Conservation (phyloP, 2,329 filamentous ascomycete genomes). For the Colletotrichum sp. region DNA sequence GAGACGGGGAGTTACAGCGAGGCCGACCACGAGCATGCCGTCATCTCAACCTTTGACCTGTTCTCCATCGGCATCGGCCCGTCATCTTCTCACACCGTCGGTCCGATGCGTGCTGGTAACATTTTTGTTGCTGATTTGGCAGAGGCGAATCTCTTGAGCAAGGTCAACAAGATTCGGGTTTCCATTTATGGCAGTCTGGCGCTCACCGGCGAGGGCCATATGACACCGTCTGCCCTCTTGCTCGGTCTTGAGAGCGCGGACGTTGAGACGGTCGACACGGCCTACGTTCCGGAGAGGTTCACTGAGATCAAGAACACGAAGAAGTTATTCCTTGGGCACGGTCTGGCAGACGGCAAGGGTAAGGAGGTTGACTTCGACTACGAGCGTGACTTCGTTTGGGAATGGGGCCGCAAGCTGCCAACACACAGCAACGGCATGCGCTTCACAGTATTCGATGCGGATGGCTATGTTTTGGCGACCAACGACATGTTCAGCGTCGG, state of each 20-base stretch:
- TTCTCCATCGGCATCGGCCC: slow-evolving; percentile 58
- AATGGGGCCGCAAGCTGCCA: slow-evolving; percentile 57
- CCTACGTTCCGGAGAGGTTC: slow-evolving; percentile 52
- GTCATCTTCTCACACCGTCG: slow-evolving; percentile 56
- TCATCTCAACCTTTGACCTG: slow-evolving; percentile 57
- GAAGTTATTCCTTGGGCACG: slow-evolving; percentile 48
- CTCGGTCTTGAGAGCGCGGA: slow-evolving; percentile 55
- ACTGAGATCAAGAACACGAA: slow-evolving; percentile 49
- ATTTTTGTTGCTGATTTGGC: slow-evolving; percentile 54
- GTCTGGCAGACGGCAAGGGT: slow-evolving; percentile 41
- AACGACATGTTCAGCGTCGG: slow-evolving; percentile 59
- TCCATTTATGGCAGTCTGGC: slow-evolving; percentile 56
- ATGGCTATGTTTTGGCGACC: slow-evolving; percentile 50
- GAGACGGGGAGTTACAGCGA: slow-evolving; percentile 50
- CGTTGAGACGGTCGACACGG: slow-evolving; percentile 54
- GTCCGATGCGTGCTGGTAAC: slow-evolving; percentile 56
- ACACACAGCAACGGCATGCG: slow-evolving; percentile 59
- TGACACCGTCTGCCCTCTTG: slow-evolving; percentile 55
- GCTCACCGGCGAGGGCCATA: slow-evolving; percentile 56
- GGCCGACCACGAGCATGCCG: slow-evolving; percentile 54
- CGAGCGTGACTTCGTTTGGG: slow-evolving; percentile 53
- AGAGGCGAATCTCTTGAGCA: slow-evolving; percentile 48
- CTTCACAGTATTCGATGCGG: slow-evolving; percentile 52
- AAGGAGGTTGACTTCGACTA: slow-evolving; percentile 56
- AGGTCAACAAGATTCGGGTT: slow-evolving; percentile 52